Conservation (phyloP, 1,284 basidiomycete genomes). For the Termitomyces sp. region DNA sequence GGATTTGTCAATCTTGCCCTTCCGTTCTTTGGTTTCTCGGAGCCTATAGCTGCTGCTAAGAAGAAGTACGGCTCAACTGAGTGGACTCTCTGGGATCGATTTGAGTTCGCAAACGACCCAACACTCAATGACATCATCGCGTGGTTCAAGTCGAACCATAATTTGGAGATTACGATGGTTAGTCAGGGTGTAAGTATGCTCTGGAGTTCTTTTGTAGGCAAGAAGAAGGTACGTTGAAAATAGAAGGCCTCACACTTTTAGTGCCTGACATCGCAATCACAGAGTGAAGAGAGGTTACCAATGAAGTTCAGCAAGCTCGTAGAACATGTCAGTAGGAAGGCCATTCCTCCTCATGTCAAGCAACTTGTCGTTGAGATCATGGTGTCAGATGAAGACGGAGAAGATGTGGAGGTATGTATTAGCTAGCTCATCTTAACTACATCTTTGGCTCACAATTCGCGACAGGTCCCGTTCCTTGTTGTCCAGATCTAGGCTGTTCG, state of each 20-base stretch:
- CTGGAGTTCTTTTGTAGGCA: constrained; percentile 89
- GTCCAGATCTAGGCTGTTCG: constrained; percentile 35
- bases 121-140: constrained; percentile 84
- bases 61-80: constrained; percentile 83
- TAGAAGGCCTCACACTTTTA: constrained; percentile 13
- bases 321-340: constrained; percentile 92
- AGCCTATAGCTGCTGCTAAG: constrained; percentile 92
- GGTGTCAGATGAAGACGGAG: constrained; percentile 85
- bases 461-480: constrained; percentile 69
- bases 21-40: constrained; percentile 99
- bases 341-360: constrained; percentile 74
- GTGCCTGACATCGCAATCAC: neutral
- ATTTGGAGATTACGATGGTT: constrained; percentile 92
- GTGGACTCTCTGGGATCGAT: constrained; percentile 99
- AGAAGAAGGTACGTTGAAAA: constrained; percentile 72
- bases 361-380: constrained; percentile 93
- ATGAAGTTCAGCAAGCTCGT: constrained; percentile 92
- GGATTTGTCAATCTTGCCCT: constrained; percentile 97
- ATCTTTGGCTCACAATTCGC: neutral
- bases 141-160: constrained; percentile 84
- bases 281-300: constrained; percentile 83
- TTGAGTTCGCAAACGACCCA: constrained; percentile 89
- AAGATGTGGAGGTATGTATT: constrained; percentile 72
- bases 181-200: constrained; percentile 97
- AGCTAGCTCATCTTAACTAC: neutral